These are phyloP conservation scores for Nicotiana tomentosiformis DNA, from an alignment of 257 asterid genomes.

Conservation along the genomic window DNA sequence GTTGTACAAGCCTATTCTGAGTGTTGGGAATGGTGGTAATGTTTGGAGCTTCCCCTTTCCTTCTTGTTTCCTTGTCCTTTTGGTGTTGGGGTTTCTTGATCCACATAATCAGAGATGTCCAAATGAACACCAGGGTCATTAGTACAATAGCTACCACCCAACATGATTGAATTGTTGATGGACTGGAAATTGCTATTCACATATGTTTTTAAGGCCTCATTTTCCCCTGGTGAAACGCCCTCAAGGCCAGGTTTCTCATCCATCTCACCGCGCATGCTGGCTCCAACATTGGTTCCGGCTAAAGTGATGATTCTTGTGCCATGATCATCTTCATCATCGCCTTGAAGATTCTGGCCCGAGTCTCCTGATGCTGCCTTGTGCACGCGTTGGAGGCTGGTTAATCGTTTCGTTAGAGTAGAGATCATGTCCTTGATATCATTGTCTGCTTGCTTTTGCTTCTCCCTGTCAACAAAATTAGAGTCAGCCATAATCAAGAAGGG, in stretches of 20 bases:
- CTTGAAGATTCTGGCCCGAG: conserved; percentile 2
- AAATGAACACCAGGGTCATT: conserved; percentile 93
- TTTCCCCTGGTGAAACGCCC: conserved; percentile 26
- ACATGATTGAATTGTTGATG: conserved; percentile 85
- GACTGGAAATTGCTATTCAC: conserved; percentile 93
- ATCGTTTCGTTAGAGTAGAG: conserved; percentile 51
- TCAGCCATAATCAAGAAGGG: conserved; percentile 21
- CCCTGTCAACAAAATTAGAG: conserved; percentile 21
- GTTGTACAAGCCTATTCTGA: conserved; percentile 14
- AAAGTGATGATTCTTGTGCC: conserved; percentile 72
- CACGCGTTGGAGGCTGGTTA: conserved; percentile 35
- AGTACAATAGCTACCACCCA: conserved; percentile 65
- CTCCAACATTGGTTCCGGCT: conserved; percentile 79
- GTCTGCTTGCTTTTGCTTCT: conserved; percentile 40
- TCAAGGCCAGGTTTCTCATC: conserved; percentile 32
- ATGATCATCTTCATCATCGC: conserved; percentile 32
- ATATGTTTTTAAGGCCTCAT: conserved; percentile 49
- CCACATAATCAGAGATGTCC: conserved; percentile 52
- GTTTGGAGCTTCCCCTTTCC: conserved; percentile 28
- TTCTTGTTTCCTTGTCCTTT: conserved; percentile 24
- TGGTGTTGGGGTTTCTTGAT: conserved; percentile 10
- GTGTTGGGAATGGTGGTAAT: conserved; percentile 20
- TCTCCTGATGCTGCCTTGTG: conserved; percentile 41
- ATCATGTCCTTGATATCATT: conserved; percentile 57
- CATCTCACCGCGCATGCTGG: conserved; percentile 73